Conservation (phyloP, 2,329 filamentous ascomycete genomes). For the Podosphaera xanthii region DNA sequence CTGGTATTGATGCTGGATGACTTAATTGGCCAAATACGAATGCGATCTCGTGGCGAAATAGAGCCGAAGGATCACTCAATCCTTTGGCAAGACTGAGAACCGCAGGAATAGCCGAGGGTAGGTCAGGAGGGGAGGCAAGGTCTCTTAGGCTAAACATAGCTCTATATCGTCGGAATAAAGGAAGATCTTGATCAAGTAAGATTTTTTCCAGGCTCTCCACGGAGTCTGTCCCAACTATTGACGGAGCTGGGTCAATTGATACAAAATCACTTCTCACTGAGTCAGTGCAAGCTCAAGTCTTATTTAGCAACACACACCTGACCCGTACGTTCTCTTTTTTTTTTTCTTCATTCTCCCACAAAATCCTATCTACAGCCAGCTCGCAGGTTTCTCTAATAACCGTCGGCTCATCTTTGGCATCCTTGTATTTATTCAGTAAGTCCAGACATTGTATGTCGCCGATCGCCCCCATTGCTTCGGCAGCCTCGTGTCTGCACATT, state of each 20-base stretch:
- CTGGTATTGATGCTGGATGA: conserved; percentile 90
- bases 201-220: conserved; percentile 54
- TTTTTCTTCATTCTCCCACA: conserved; percentile 68
- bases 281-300: conserved; percentile 5
- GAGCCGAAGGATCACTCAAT: conserved; percentile 62
- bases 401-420: conserved; percentile 51
- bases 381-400: conserved; percentile 92
- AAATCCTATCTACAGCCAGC: conserved; percentile 79
- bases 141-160: conserved; percentile 97
- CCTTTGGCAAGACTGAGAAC: conserved; percentile 69
- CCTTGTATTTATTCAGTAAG: conserved; percentile 48
- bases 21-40: conserved; percentile 95
- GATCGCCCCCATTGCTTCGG: conserved; percentile 78
- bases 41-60: conserved; percentile 94
- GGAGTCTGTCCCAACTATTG: conserved; percentile 41
- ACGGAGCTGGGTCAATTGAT: conserved; percentile 85
- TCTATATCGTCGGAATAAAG: conserved; percentile 80
- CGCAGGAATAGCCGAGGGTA: conserved; percentile 73
- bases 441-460: conserved; percentile 52
- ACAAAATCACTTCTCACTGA: conserved; percentile 52
- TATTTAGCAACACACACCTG: conserved; percentile 33
- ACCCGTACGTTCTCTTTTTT: conserved; percentile 58
- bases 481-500: conserved; percentile 93
- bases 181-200: conserved; percentile 54
- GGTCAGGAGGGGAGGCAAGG: conserved; percentile 75